Evolutionary conservation across 2,329 filamentous ascomycete species (phyloP).

Genomic region (Fusarium bulbicola): DNA sequence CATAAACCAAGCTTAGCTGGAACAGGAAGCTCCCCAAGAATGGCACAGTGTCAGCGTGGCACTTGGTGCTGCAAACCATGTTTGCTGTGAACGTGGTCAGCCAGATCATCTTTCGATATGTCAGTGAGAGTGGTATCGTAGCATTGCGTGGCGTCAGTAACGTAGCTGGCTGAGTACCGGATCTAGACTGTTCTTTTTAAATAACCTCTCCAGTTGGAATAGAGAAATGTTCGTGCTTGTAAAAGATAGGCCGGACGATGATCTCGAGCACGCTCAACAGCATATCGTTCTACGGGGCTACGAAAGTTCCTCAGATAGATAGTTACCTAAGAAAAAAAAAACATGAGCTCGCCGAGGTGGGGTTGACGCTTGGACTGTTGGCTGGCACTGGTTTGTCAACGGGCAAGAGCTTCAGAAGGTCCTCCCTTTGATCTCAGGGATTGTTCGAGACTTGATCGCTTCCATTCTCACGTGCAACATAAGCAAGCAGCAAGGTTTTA

Average conservation of each 20-base stretch:
- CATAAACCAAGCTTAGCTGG: constrained; percentile 24
- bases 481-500: background rate
- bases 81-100: constrained; percentile 3
- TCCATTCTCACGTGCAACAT: constrained; percentile 17
- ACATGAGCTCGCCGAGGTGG: constrained; percentile 18
- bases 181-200: background rate
- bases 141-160: constrained; percentile 24
- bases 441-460: constrained; percentile 1
- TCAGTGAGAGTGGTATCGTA: constrained; percentile 16
- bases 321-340: constrained; percentile 6
- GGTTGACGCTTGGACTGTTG: constrained; percentile 28
- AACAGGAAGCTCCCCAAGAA: constrained; percentile 40
- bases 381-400: constrained; percentile 9
- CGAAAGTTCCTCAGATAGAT: constrained; percentile 14
- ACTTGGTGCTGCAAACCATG: constrained; percentile 2
- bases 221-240: background rate
- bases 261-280: background rate
- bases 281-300: constrained; percentile 15
- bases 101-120: constrained; percentile 1
- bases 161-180: background rate
- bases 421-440: background rate
- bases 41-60: constrained; percentile 35
- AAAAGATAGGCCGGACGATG: background rate
- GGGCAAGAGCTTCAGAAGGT: constrained; percentile 5
- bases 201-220: background rate